These are phyloP conservation scores for Ustilago curta DNA, from an alignment of 1,284 basidiomycete species.

Conservation along the genomic window DNA sequence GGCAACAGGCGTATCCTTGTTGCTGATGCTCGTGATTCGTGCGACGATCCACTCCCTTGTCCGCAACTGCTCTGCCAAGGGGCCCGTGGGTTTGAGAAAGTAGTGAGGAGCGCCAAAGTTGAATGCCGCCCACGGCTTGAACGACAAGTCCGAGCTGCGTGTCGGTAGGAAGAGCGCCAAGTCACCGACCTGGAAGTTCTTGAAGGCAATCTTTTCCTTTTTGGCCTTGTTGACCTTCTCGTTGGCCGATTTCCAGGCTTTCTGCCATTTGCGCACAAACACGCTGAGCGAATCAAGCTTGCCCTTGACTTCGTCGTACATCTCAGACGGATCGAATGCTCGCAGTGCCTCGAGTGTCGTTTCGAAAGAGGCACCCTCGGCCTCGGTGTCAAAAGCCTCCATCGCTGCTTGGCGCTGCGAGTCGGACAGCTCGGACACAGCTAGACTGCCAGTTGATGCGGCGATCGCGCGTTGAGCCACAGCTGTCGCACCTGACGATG, in stretches of 20 bases:
- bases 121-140: slow-evolving; percentile 64
- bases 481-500: slow-evolving; percentile 11
- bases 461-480: slow-evolving; percentile 42
- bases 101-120: slow-evolving; percentile 90
- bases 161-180: slow-evolving; percentile 95
- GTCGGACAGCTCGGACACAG: slow-evolving; percentile 45
- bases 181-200: slow-evolving; percentile 73
- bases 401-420: slow-evolving; percentile 48
- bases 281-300: slow-evolving; percentile 75
- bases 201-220: slow-evolving; percentile 71
- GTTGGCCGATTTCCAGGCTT: slow-evolving; percentile 78
- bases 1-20: slow-evolving; percentile 74
- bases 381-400: slow-evolving; percentile 52
- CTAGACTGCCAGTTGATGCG: slow-evolving; percentile 38
- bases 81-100: slow-evolving; percentile 83
- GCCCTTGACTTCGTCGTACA: slow-evolving; percentile 84
- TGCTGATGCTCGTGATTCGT: slow-evolving; percentile 86
- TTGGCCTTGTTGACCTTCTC: slow-evolving; percentile 79
- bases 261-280: slow-evolving; percentile 93
- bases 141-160: slow-evolving; percentile 79
- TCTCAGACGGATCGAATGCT: slow-evolving; percentile 77
- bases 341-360: slow-evolving; percentile 73
- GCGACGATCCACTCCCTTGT: slow-evolving; percentile 88
- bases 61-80: slow-evolving; percentile 78
- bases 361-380: slow-evolving; percentile 39